Base-by-base conservation (phyloP, 306 rosid species). In the Dalbergia oliveri region DNA sequence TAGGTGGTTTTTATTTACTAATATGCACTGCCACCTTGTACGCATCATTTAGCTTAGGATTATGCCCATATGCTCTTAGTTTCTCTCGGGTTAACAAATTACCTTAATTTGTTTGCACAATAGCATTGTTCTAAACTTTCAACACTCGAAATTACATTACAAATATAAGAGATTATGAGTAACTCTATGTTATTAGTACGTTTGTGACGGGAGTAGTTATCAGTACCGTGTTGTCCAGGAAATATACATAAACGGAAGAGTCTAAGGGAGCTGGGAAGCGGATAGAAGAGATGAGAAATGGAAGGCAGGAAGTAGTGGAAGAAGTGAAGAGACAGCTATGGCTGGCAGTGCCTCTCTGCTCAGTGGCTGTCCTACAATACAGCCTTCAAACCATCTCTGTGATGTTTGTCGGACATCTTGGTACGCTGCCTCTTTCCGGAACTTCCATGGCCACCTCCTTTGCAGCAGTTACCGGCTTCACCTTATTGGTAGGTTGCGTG, bases 391-490 rank as follows among this genome's bases (percentile, higher is more conserved):
- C 73, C 12, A 78, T 66, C 7, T 83, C 87, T 10, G 8, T 83
- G 26, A 56, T 82, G 6, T 82, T 70, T 61, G 79, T 77, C 3
- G 79, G 86, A 34, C 77, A 71, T 53, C 80, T 83, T 66, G 83
- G 80, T n/a, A 76, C 66, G 3, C 63, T 78, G 4, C 45, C 87
- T 66, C 85, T 86, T 54, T 68, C 87, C 0, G 83, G 70, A 23
- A 75, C 89, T 68, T 80, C 87, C 44, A 45, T 83, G 76, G 85
- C 84, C 5, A 83, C 83, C 39, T 80, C 87, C 31, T 83, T 86
- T 34, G 69, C 78, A 8, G 39, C 81, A 0, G 82, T 81, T 62
- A 83, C 86, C 8, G 89, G 86, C 56, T 77, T 83, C 75, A 77
- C 16, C 58, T 60, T 86, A 74, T 11, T 83, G 69, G 87, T 81